A percentile compares a stretch with the other conserved stretches of the same genome.
Evolutionary conservation across 768 basidiomycete genomes (phyloP).

Genomic region (Holtermannia corniformis): DNA sequence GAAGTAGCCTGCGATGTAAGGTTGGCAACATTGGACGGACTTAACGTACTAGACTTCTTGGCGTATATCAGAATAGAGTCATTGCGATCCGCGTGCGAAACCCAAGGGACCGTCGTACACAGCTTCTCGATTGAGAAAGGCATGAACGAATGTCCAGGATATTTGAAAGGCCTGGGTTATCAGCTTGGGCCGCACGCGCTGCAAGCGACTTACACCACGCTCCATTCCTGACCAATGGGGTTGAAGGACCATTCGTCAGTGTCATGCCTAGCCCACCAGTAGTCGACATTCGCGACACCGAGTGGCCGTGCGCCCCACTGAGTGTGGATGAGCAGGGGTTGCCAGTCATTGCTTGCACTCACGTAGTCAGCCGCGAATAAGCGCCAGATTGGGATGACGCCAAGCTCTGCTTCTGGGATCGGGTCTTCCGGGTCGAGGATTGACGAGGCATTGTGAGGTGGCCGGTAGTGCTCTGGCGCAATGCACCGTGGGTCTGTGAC

Average conservation of each 20-base stretch:
- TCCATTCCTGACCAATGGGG: conserved; percentile 35
- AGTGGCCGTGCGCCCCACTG: conserved; percentile 36
- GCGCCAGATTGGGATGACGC: conserved; percentile 34
- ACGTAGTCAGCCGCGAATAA: conserved; percentile 35
- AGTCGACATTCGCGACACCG: conserved; percentile 19
- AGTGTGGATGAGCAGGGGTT: neutral
- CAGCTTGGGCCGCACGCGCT: neutral
- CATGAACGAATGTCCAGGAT: conserved; percentile 27
- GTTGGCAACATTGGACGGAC: neutral
- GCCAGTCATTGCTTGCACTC: conserved; percentile 9
- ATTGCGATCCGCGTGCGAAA: conserved; percentile 16
- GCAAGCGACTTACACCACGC: conserved; percentile 24
- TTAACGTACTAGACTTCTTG: conserved; percentile 26
- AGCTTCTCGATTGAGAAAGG: conserved; percentile 37
- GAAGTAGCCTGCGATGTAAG: conserved; percentile 28
- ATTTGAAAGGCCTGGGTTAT: conserved; percentile 29
- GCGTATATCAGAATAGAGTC: conserved; percentile 30
- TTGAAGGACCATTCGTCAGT: conserved; percentile 31
- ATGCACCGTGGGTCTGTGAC: conserved; percentile 37
- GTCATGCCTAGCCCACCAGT: conserved; percentile 22
- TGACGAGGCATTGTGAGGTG: conserved; percentile 10
- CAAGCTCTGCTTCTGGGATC: conserved; percentile 31
- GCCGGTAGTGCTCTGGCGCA: conserved; percentile 26
- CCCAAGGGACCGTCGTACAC: conserved; percentile 23
- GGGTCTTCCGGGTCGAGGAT: conserved; percentile 11